Base-by-base conservation (phyloP, 345 rosid species). In the Eucalyptus tenuipes region DNA sequence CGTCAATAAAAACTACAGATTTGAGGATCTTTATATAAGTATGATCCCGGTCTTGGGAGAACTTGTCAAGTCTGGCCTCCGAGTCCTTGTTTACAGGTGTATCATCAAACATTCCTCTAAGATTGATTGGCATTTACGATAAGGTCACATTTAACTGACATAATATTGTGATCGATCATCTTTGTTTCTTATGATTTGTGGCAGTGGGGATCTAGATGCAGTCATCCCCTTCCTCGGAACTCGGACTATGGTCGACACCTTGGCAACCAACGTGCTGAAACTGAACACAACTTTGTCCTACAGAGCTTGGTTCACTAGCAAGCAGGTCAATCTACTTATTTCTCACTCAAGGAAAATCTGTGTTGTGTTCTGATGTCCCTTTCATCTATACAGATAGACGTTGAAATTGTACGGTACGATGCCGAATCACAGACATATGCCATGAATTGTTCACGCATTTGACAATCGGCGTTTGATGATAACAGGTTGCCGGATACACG, bases 401-500 rank as follows among this genome's bases (percentile, higher is more conserved):
- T 20, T 18, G 45, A 37, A 18, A 18, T 9, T 5, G 47, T 20
- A 10, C 27, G 14, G 82, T 5, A 24, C 7, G 4, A 18, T 0
- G 82, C 45, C 82, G 45, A 71, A 37, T 37, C 82, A 71, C 27
- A 16, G 82, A 37, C 82, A 71, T 71, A 5, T 10, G 45, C 27
- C 82, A 2, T 71, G 82, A 37, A 37, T 71, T 37, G 47, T 37
- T 37, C 27, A 5, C 82, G 27, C 45, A 71, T 71, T 37, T 37
- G 82, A 71, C 14, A 40, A 71, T 37, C 14, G 45, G 47, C 8
- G 82, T 18, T 20, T 10, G 22, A 71, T 20, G 82, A 37, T 37
- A 13, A 5, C 91, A 93, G 94, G 92, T 90, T 86, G 93, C 82
- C 71, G 94, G 94, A 66, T 92, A 93, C 92, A 93, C 92, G 42